These are phyloP conservation scores for Beauveria rudraprayagi DNA, from an alignment of 2,329 filamentous ascomycete genomes.

Conservation along the genomic window DNA sequence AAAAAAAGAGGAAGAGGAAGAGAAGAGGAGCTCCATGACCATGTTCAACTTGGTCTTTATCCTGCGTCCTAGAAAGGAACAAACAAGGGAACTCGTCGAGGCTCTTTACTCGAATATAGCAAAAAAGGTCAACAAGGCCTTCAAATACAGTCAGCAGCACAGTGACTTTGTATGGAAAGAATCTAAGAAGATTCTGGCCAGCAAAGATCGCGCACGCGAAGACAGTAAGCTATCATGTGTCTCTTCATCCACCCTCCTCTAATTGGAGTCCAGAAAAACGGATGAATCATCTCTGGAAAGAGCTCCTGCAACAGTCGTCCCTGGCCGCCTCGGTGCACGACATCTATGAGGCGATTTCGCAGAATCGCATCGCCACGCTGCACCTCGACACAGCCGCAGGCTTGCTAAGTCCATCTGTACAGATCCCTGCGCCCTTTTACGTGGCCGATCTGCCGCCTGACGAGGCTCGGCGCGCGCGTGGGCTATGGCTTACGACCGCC, in stretches of 20 bases:
- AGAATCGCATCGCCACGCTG: constrained; percentile 78
- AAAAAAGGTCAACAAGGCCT: constrained; percentile 84
- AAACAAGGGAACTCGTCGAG: constrained; percentile 68
- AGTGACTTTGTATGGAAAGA: constrained; percentile 89
- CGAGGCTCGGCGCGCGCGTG: constrained; percentile 55
- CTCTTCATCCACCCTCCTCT: not conserved
- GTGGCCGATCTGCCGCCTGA: constrained; percentile 65
- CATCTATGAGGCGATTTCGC: constrained; percentile 72
- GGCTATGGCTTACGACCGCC: constrained; percentile 81
- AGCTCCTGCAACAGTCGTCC: constrained; percentile 64
- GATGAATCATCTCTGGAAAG: constrained; percentile 60
- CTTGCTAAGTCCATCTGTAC: constrained; percentile 52
- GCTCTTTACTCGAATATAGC: constrained; percentile 78
- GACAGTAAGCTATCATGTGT: constrained; percentile 36
- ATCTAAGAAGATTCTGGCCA: constrained; percentile 68
- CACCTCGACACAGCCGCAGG: constrained; percentile 59
- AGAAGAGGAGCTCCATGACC: constrained; percentile 67
- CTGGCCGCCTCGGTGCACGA: constrained; percentile 76
- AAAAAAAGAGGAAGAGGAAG: constrained; percentile 42
- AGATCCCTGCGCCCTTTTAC: constrained; percentile 59
- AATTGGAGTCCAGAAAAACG: constrained; percentile 36
- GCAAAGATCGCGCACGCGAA: constrained; percentile 78
- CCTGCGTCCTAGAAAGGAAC: constrained; percentile 68
- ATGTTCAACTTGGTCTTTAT: constrained; percentile 99
- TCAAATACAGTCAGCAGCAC: constrained; percentile 87